phyloP scores from a whole-genome alignment of 2,329 filamentous ascomycete genomes.

The Aspergillus nomiae region DNA sequence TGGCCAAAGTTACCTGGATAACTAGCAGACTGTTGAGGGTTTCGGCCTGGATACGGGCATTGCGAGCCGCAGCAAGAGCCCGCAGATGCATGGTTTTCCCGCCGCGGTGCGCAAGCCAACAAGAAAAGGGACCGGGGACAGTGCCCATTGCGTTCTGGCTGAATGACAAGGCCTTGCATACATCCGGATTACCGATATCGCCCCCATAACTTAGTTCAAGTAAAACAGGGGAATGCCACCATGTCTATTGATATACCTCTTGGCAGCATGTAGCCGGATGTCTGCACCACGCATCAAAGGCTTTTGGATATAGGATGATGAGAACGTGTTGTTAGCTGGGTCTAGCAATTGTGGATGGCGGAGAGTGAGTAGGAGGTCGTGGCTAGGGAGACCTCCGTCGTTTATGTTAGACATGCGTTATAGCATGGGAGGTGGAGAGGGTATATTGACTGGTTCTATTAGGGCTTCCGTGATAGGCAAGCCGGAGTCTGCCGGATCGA shows the following conservation, averaged over 20 bases:
- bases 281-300: background rate
- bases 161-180: background rate
- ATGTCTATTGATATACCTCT: background rate
- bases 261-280: background rate
- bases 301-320: background rate
- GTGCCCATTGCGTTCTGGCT: background rate
- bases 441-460: too few relatives aligned
- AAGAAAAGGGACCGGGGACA: background rate
- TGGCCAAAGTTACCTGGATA: background rate
- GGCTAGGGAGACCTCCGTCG: too few relatives aligned
- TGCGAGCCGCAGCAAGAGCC: background rate
- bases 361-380: too few relatives aligned
- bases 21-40: background rate
- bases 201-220: background rate
- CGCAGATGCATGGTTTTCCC: background rate
- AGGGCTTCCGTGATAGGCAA: too few relatives aligned
- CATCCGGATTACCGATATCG: background rate
- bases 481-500: too few relatives aligned
- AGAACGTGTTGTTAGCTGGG: too few relatives aligned
- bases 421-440: too few relatives aligned
- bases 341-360: too few relatives aligned
- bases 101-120: too few relatives aligned
- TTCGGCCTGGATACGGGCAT: background rate
- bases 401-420: too few relatives aligned
- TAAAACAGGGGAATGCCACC: background rate